Base-by-base conservation (phyloP, 176 grass and related monocot genomes). In the Paspalum notatum region DNA sequence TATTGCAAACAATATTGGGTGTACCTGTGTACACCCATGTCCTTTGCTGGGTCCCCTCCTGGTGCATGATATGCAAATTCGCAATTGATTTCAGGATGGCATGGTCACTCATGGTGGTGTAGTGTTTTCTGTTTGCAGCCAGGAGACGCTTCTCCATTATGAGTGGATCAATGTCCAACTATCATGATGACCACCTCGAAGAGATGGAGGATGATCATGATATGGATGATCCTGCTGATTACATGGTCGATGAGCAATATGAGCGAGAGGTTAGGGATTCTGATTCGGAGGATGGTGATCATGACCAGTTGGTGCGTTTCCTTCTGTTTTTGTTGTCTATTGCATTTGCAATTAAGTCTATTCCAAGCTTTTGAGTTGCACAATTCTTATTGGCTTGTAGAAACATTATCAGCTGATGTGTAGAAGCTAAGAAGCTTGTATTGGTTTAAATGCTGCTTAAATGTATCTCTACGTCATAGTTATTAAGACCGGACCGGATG, bases 151-250 rank as follows among this genome's bases (percentile, higher is more conserved):
- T 72, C 54, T 50, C 41, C 63, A 32, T 13, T 62, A 49, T 45
- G 60, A 21, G 65, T 68, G 84, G 78, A 89, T 21, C 66, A 53
- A 94, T 97, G 94, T 90, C 80, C 16, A 75, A 84, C 8, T 83
- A 97, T 81, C 85, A 83, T n/a, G 87, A 82, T 50, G 85, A 88
- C 42, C 70, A 90, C 76, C 32, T 91, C 25, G 91, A 94, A 68
- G 94, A 94, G 49, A 91, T 93, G 90, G 91, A 77, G 39, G 89
- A 97, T 54, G 94, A 94, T 85, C 94, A 94, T 62, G 94, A 97
- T 27, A 89, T 97, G 84, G 89, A 80, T 4, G 87, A 94, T 52
- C 57, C 87, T 11, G 85, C 72, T 15, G 89, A 90, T 79, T 91
- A 94, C 81, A 92, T 88, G 85, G 68, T 82, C 41, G 87, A 94